Evolutionary conservation across 345 rosid species (phyloP).

Genomic region (Corchorus olitorius): DNA sequence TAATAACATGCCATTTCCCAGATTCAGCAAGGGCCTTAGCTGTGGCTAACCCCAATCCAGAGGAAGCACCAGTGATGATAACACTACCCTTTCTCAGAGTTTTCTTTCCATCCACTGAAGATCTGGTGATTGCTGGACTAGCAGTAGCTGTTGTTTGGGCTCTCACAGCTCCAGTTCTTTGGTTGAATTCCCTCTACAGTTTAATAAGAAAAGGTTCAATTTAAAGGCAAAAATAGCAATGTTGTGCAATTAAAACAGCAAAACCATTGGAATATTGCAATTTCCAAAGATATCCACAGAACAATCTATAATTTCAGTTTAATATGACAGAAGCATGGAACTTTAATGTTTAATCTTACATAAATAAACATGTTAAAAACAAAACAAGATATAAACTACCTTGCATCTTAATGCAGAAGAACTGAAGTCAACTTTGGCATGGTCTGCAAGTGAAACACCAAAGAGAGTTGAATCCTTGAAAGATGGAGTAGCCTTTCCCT

Average conservation of each 20-base stretch:
- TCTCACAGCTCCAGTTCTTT: conserved; percentile 48
- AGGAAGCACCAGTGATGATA: conserved; percentile 80
- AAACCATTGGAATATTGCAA: neutral
- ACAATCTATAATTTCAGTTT: neutral
- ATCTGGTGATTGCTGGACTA: conserved; percentile 45
- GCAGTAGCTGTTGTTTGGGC: conserved; percentile 69
- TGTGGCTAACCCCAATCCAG: conserved; percentile 81
- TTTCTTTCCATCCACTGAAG: conserved; percentile 64
- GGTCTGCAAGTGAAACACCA: conserved; percentile 71
- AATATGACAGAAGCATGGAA: neutral
- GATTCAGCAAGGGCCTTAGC: conserved; percentile 87
- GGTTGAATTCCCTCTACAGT: conserved; percentile 52
- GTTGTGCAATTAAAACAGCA: neutral
- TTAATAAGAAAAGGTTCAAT: neutral
- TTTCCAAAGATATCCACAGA: neutral
- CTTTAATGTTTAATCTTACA: no score
- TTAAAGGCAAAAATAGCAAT: neutral
- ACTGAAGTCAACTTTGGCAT: conserved; percentile 51
- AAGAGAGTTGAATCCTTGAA: conserved; percentile 74
- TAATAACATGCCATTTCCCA: conserved; percentile 84
- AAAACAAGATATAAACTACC: conserved; percentile 35
- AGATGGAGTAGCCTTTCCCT: conserved; percentile 61
- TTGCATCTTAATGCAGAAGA: conserved; percentile 62
- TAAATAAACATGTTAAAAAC: neutral
- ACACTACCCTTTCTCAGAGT: conserved; percentile 75